phyloP scores from a whole-genome alignment of 2,329 filamentous ascomycete genomes.

The Leptographium procerum region DNA sequence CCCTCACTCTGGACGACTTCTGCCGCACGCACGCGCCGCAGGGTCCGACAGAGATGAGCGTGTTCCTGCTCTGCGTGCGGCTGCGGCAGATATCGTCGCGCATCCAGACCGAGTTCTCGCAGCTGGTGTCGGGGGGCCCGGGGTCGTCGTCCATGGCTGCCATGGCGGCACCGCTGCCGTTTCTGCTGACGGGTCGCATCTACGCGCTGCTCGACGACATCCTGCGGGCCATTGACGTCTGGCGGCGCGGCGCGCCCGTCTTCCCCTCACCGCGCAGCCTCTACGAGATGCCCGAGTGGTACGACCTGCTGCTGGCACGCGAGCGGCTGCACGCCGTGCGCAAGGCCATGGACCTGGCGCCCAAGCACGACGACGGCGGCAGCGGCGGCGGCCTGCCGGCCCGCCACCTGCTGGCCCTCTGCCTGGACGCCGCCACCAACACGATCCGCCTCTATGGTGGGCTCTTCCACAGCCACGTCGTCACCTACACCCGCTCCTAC shows the following conservation, averaged over 20 bases:
- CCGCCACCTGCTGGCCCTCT: conserved; percentile 20
- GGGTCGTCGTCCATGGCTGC: not conserved
- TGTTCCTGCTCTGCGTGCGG: not conserved
- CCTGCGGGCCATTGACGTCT: not conserved
- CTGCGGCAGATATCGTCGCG: conserved; percentile 2
- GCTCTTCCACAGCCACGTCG: conserved; percentile 22
- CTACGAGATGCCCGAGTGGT: conserved; percentile 32
- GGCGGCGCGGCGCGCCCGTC: conserved; percentile 8
- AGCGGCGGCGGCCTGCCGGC: conserved; percentile 18
- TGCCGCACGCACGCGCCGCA: not conserved
- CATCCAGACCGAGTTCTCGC: conserved; percentile 3
- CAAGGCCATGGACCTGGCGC: conserved; percentile 27
- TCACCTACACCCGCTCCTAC: conserved; percentile 34
- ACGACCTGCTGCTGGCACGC: conserved; percentile 28
- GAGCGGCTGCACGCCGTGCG: conserved; percentile 29
- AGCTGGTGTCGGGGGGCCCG: not conserved
- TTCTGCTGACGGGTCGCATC: conserved; percentile 1
- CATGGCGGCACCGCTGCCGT: not conserved
- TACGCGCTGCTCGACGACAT: conserved; percentile 1
- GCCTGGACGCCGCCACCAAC: conserved; percentile 22
- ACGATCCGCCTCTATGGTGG: conserved; percentile 26
- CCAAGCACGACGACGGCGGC: conserved; percentile 16
- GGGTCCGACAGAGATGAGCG: not conserved
- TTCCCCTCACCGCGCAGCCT: conserved; percentile 21
- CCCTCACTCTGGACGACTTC: not conserved